Evolutionary conservation across 2,329 filamentous ascomycete genomes (phyloP).

Genomic region (Verticillium nonalfalfae): DNA sequence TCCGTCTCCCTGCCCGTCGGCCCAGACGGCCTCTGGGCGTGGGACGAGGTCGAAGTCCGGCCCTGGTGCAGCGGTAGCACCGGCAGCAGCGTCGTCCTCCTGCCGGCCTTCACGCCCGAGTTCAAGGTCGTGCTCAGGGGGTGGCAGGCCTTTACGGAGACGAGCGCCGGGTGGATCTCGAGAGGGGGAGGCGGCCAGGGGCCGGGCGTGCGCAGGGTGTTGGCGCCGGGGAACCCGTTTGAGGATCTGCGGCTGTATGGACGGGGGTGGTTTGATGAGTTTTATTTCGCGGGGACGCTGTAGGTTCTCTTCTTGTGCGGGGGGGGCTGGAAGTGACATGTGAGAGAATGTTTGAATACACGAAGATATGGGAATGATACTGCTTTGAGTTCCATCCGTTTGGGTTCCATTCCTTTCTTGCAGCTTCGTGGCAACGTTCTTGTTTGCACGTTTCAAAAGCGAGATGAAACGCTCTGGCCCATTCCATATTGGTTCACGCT

Average conservation of each 20-base stretch:
- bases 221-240: conserved; percentile 8
- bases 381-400: neutral
- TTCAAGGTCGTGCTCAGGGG: conserved; percentile 9
- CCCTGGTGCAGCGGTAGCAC: neutral
- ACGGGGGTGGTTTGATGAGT: conserved; percentile 3
- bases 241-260: conserved; percentile 11
- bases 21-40: conserved; percentile 11
- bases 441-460: too few species aligned
- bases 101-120: neutral
- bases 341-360: neutral
- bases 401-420: too few species aligned
- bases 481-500: too few species aligned
- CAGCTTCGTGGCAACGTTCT: too few species aligned
- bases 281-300: neutral
- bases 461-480: too few species aligned
- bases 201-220: conserved; percentile 1
- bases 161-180: neutral
- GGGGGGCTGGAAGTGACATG: neutral
- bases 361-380: neutral
- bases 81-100: neutral
- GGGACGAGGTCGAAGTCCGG: conserved; percentile 3
- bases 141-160: conserved; percentile 6
- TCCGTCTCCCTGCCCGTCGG: conserved; percentile 8
- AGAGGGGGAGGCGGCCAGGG: neutral
- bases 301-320: too few species aligned